Evolutionary conservation across 2,329 filamentous ascomycete species (phyloP).

Genomic region (Rhinocladiella mackenziei): DNA sequence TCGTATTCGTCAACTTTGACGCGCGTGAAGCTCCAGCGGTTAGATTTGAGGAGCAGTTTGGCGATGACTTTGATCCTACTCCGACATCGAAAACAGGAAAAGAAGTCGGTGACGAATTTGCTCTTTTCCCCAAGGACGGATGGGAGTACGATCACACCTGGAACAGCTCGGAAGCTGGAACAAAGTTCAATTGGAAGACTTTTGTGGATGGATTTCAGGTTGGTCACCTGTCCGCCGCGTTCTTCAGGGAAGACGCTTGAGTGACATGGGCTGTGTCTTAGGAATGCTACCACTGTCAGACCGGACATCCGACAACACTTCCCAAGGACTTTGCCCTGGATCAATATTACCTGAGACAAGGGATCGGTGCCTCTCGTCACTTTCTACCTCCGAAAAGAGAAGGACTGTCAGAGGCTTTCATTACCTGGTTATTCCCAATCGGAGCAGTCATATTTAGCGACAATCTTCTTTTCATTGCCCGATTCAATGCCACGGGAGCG

Average conservation of each 20-base stretch:
- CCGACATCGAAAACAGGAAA: conserved; percentile 15
- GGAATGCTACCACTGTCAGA: conserved; percentile 26
- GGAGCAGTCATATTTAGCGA: conserved; percentile 24
- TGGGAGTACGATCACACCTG: conserved; percentile 57
- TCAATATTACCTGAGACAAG: conserved; percentile 24
- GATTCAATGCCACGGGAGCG: conserved; percentile 23
- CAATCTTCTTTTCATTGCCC: conserved; percentile 26
- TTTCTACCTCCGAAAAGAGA: conserved; percentile 24
- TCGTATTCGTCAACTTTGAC: conserved; percentile 59
- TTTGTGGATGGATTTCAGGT: conserved; percentile 27
- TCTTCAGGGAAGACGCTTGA: background rate
- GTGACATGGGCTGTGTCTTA: background rate
- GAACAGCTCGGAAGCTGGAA: conserved; percentile 48
- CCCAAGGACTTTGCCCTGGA: conserved; percentile 24
- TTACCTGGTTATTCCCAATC: conserved; percentile 25
- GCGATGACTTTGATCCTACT: conserved; percentile 43
- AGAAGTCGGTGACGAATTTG: conserved; percentile 35
- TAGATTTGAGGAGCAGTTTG: conserved; percentile 53
- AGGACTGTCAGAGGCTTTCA: conserved; percentile 23
- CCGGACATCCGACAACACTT: conserved; percentile 24
- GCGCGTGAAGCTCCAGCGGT: conserved; percentile 44
- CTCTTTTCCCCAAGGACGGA: conserved; percentile 48
- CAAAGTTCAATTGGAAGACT: conserved; percentile 58
- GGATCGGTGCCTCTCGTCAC: conserved; percentile 22
- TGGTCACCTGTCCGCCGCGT: background rate